Conservation (phyloP, 176 grass and related monocot genomes). For the Hsuehochloa calcarea region DNA sequence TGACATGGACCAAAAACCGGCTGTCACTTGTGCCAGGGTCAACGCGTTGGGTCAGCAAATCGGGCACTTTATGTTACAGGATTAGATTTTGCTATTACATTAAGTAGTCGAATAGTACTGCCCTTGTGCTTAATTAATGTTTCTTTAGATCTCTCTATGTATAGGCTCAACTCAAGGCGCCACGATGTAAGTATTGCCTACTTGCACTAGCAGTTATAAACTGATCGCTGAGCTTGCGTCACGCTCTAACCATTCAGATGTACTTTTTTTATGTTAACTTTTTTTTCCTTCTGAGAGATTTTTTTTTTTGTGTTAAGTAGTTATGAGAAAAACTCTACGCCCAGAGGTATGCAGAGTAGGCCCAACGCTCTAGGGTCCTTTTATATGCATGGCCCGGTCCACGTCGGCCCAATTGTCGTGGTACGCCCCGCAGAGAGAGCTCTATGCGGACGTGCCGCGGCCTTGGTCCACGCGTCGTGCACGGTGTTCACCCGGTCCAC, state of each 20-base stretch:
- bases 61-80: background rate
- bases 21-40: background rate
- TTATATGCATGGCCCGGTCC: background rate
- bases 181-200: background rate
- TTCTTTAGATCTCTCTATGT: background rate
- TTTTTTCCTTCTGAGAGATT: too few species aligned
- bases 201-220: background rate
- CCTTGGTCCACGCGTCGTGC: background rate
- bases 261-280: background rate
- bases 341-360: too few species aligned
- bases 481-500: background rate
- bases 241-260: background rate
- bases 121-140: background rate
- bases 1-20: background rate
- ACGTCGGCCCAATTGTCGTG: background rate
- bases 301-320: background rate
- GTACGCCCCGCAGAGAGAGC: background rate
- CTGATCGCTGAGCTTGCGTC: background rate
- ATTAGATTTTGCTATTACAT: background rate
- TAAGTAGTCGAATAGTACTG: background rate
- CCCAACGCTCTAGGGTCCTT: too few species aligned
- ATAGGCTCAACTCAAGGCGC: background rate
- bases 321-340: background rate
- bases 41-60: constrained; percentile 11
- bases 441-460: background rate